A percentile compares a stretch with the other conserved stretches of the same genome.
phyloP scores from a whole-genome alignment of 805 yeast species.

The Maudiozyma bulderi region DNA sequence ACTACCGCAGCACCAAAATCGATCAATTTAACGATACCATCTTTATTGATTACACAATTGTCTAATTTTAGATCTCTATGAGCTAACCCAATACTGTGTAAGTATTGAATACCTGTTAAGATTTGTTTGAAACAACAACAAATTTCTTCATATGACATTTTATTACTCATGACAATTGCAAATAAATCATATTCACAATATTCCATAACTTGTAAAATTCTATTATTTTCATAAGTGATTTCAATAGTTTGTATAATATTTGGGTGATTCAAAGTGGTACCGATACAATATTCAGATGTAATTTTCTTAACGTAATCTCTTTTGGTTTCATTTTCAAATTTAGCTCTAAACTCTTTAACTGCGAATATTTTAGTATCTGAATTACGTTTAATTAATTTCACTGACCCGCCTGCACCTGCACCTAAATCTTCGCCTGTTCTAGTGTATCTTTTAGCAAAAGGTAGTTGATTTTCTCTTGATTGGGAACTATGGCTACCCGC shows the following conservation, averaged over 20 bases:
- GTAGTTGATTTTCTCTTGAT: constrained; percentile 34
- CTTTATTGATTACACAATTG: constrained; percentile 76
- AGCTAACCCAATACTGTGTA: constrained; percentile 79
- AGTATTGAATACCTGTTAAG: constrained; percentile 67
- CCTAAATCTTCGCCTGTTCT: constrained; percentile 82
- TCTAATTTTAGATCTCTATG: constrained; percentile 89
- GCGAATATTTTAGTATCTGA: constrained; percentile 72
- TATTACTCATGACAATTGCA: constrained; percentile 89
- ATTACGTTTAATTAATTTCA: constrained; percentile 58
- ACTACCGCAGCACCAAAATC: constrained; percentile 94
- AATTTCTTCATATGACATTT: constrained; percentile 70
- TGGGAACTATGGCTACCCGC: constrained; percentile 16
- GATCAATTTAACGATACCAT: constrained; percentile 82
- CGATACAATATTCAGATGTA: constrained; percentile 90
- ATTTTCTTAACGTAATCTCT: constrained; percentile 87
- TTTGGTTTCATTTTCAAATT: constrained; percentile 61
- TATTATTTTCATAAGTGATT: constrained; percentile 78
- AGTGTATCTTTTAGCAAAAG: constrained; percentile 66
- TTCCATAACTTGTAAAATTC: constrained; percentile 87
- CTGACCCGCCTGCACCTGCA: constrained; percentile 93
- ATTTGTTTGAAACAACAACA: constrained; percentile 87
- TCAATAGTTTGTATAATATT: constrained; percentile 88
- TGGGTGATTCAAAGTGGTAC: constrained; percentile 80
- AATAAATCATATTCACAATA: constrained; percentile 88
- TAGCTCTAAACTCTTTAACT: constrained; percentile 81